Evolutionary conservation across 2,329 filamentous ascomycete species (phyloP), one percentile per base, ranked within the genome.

Genomic region (Nigrograna mackinnonii): DNA sequence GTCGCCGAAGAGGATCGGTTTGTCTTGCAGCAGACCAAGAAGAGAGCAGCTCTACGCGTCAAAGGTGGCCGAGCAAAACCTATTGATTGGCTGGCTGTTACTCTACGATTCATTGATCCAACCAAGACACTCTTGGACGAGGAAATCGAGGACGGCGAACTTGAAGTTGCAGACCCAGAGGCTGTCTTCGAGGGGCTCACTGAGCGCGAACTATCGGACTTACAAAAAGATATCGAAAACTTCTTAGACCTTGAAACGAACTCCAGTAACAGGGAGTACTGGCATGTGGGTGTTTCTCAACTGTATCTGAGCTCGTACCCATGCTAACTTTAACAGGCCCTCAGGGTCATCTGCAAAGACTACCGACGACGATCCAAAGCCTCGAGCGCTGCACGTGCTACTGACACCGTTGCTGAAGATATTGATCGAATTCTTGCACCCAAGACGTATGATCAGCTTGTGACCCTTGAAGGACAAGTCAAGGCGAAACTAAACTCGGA

Each of bases 1-100:
- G 89, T 97, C 16, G 89, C 92, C 39, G 89, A 95, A 58, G 94
- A 99, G 69, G 94, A 99, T 73, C 85, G 87, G 52, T 99, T 99
- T 62, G 94, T 97, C 43, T 76, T 99, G 61, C 91, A 91, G 70
- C 94, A 99, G 72, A 87, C 92, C 35, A 99, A 97, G 78, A 97
- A 95, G 76, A 97, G 96, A 76, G 92, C 94, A 31, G 89, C 91
- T 52, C 95, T 99, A 55, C 86, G 94, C 30, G 91, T 97, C 34
- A 89, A 91, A 56, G 91, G 95, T 68, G 87, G 88, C 9, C 84
- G 95, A 54, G 91, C 92, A 42, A 91, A 90, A 63, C 88, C 92
- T 7, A 92, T 97, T 60, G 94, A 99, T 72, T 91, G 89, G 78
- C 80, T 99, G 34, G 90, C 91, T 1, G 94, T 97, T 60, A 95